Conservation (phyloP, 2,329 filamentous ascomycete genomes). For the Phyllosticta capitalensis region DNA sequence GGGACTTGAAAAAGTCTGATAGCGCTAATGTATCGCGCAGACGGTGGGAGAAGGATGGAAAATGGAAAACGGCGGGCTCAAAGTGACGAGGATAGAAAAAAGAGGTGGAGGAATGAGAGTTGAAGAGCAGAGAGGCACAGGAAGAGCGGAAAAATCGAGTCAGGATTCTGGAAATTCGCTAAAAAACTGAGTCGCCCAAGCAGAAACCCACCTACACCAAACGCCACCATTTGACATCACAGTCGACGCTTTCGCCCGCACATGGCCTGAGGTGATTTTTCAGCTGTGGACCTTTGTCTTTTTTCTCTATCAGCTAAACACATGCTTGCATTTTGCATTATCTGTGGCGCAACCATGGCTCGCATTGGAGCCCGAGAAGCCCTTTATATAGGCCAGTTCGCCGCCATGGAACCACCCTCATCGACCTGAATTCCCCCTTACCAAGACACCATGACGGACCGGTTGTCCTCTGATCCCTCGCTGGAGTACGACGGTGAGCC, state of each 20-base stretch:
- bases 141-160: background rate
- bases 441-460: background rate
- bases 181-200: background rate
- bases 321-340: background rate
- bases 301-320: background rate
- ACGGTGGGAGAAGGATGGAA: background rate
- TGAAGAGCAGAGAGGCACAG: background rate
- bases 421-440: background rate
- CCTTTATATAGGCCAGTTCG: background rate
- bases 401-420: background rate
- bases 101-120: background rate
- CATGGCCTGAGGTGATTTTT: background rate
- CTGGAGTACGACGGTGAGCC: constrained; percentile 9
- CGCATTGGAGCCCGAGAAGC: background rate
- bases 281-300: background rate
- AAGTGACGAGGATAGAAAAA: background rate
- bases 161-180: background rate
- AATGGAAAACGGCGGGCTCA: background rate
- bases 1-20: background rate
- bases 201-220: constrained; percentile 11
- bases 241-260: background rate
- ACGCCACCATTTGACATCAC: constrained; percentile 5
- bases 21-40: background rate
- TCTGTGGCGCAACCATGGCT: background rate
- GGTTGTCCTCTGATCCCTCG: background rate